Evolutionary conservation across 1,284 basidiomycete genomes (phyloP).

Genomic region (Trametes pubescens): DNA sequence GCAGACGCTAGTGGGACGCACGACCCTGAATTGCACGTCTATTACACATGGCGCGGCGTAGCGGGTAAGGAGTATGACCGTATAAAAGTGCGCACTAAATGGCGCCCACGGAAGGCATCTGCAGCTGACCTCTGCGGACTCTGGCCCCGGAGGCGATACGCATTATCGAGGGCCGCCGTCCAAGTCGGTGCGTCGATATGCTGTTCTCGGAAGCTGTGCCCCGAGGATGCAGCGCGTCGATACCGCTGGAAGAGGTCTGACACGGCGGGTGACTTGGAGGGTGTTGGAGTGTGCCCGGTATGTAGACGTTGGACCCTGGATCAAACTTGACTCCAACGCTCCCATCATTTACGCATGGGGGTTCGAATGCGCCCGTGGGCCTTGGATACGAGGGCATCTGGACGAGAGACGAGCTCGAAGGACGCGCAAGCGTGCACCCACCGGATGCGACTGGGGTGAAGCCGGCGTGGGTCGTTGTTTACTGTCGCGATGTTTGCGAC

Average conservation of each 20-base stretch:
- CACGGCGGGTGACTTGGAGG: slow-evolving; percentile 2
- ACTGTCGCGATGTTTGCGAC: slow-evolving; percentile 29
- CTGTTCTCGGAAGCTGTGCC: slow-evolving; percentile 70
- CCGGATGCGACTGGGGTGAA: slow-evolving; percentile 6
- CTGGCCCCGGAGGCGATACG: slow-evolving; percentile 45
- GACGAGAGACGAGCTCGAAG: neutral
- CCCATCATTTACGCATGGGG: slow-evolving; percentile 13
- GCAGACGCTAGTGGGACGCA: neutral
- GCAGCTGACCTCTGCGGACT: slow-evolving; percentile 8
- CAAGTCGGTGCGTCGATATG: slow-evolving; percentile 75
- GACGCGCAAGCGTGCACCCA: slow-evolving; percentile 1
- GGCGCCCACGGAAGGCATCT: neutral
- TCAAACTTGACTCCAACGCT: slow-evolving; percentile 23
- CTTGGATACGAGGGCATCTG: slow-evolving; percentile 26
- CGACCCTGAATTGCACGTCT: slow-evolving; percentile 1
- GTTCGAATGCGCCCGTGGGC: slow-evolving; percentile 15
- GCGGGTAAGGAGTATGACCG: neutral
- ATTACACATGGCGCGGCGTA: neutral
- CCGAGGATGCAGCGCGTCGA: slow-evolving; percentile 42
- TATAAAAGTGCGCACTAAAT: neutral
- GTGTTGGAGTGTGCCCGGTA: slow-evolving; percentile 17
- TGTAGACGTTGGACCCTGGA: slow-evolving; percentile 9
- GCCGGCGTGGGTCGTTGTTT: slow-evolving; percentile 3
- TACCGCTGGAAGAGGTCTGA: neutral
- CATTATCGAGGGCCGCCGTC: slow-evolving; percentile 44